A percentile compares a stretch with the other conserved stretches of the same genome.
Conservation (phyloP, 345 rosid genomes). For the Gossypium longicalyx region DNA sequence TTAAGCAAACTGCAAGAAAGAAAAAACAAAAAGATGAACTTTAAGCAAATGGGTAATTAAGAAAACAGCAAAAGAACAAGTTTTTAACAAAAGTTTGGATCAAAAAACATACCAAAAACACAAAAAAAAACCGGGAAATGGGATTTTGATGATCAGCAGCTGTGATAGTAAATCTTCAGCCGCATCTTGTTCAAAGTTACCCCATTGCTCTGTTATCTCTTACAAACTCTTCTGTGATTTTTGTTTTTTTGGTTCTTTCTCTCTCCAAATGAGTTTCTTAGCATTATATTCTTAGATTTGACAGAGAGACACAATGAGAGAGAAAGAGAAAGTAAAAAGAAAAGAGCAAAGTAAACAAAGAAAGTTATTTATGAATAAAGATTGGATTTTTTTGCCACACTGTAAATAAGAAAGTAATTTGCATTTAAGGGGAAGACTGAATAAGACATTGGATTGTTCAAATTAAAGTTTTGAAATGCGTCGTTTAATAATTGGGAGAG, state of each 20-base stretch:
- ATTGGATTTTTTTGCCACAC: neutral
- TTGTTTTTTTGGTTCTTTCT: conserved; percentile 11
- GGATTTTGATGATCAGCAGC: conserved; percentile 35
- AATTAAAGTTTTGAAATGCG: neutral
- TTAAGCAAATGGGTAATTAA: neutral
- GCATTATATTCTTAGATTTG: conserved; percentile 32
- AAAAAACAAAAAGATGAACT: conserved; percentile 13
- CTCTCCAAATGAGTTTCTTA: conserved; percentile 24
- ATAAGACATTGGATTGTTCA: neutral
- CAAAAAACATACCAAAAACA: conserved; percentile 8
- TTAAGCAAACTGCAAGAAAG: conserved; percentile 10
- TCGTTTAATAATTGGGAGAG: neutral
- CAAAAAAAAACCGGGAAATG: neutral
- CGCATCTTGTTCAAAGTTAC: conserved; percentile 38
- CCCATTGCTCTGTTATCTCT: conserved; percentile 37
- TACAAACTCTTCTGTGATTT: neutral
- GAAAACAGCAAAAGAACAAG: neutral
- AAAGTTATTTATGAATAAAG: neutral
- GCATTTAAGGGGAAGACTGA: neutral
- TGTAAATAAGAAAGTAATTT: neutral
- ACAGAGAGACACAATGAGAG: neutral
- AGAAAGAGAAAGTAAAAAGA: neutral
- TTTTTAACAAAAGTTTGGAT: conserved; percentile 4
- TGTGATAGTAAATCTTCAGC: conserved; percentile 38
- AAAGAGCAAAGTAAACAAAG: conserved; percentile 12